A percentile compares a stretch with the other conserved stretches of the same genome.
phyloP scores from a whole-genome alignment of 805 yeast species.

The Ogataea chonburiensis region DNA sequence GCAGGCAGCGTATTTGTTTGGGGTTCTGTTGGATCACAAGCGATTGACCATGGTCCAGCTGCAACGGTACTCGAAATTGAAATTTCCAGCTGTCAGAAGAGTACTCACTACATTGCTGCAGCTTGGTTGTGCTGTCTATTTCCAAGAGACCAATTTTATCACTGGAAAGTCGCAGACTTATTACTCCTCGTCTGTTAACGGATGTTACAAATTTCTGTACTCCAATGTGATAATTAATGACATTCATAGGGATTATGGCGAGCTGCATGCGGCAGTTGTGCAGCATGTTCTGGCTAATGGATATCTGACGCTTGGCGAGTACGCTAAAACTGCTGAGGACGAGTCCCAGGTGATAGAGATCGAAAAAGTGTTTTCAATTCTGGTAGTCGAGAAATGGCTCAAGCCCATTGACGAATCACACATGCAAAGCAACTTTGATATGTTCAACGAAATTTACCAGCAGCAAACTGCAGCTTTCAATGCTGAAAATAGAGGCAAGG shows the following conservation, averaged over 20 bases:
- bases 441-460: constrained; percentile 38
- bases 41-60: constrained; percentile 60
- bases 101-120: constrained; percentile 77
- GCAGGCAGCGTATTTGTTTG: constrained; percentile 62
- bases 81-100: constrained; percentile 53
- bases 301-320: constrained; percentile 57
- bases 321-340: constrained; percentile 33
- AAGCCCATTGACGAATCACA: constrained; percentile 41
- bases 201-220: constrained; percentile 62
- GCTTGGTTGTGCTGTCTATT: constrained; percentile 65
- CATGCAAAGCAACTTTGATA: constrained; percentile 33
- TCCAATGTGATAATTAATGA: constrained; percentile 70
- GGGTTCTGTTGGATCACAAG: constrained; percentile 64
- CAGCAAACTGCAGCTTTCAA: constrained; percentile 36
- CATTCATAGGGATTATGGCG: constrained; percentile 45
- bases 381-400: constrained; percentile 51
- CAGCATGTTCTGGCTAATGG: constrained; percentile 74
- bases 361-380: constrained; percentile 40
- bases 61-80: constrained; percentile 44
- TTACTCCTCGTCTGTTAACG: constrained; percentile 64
- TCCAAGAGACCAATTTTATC: constrained; percentile 46
- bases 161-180: constrained; percentile 28
- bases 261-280: constrained; percentile 52
- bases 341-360: constrained; percentile 28
- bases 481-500: constrained; percentile 28